These are phyloP conservation scores for Calycina marina DNA, from an alignment of 2,329 filamentous ascomycete genomes.

Conservation along the genomic window DNA sequence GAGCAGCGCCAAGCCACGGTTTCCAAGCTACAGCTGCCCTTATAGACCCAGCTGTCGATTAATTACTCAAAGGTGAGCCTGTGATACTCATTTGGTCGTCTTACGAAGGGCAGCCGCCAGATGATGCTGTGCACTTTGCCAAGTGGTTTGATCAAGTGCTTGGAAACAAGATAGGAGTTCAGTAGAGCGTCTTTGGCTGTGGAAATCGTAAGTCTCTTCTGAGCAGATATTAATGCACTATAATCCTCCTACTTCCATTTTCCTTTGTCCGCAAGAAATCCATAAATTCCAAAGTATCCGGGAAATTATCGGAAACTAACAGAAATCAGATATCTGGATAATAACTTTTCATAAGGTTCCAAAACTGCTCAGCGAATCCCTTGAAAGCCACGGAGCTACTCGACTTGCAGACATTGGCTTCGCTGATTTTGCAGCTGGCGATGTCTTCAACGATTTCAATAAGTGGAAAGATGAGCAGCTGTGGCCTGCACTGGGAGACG, in stretches of 20 bases:
- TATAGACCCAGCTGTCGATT: constrained; percentile 46
- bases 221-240: too few relatives aligned
- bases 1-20: constrained; percentile 42
- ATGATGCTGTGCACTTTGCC: constrained; percentile 56
- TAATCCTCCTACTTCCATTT: too few relatives aligned
- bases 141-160: constrained; percentile 40
- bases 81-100: constrained; percentile 54
- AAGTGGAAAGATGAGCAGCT: constrained; percentile 47
- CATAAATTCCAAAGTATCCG: too few relatives aligned
- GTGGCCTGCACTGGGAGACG: constrained; percentile 26
- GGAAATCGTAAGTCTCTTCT: constrained; percentile 34
- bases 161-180: constrained; percentile 32
- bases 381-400: constrained; percentile 5
- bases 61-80: constrained; percentile 43
- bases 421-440: constrained; percentile 23
- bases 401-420: constrained; percentile 8
- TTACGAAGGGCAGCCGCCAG: constrained; percentile 61
- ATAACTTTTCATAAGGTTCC: constrained; percentile 55
- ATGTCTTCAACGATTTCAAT: constrained; percentile 57
- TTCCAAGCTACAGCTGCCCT: constrained; percentile 37
- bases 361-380: constrained; percentile 36
- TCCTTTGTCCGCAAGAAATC: too few relatives aligned
- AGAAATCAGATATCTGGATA: constrained; percentile 34
- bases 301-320: too few relatives aligned
- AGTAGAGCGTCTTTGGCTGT: constrained; percentile 57